A percentile compares a stretch with the other conserved stretches of the same genome.
These are phyloP conservation scores for Aspergillus tanneri DNA, from an alignment of 2,329 filamentous ascomycete genomes.

Conservation along the genomic window DNA sequence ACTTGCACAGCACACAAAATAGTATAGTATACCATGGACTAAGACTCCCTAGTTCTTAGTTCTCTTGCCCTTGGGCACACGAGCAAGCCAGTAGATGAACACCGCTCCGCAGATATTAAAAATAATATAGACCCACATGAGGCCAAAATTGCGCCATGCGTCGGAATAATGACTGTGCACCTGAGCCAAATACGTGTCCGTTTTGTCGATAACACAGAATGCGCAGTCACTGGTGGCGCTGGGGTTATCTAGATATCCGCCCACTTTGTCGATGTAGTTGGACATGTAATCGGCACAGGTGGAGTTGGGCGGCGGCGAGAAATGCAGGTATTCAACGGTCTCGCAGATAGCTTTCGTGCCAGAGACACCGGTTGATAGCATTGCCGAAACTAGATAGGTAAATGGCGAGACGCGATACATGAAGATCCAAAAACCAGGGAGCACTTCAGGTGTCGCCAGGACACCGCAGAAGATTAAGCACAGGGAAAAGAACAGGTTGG, in stretches of 20 bases:
- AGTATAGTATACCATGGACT: no score
- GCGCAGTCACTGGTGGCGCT: conserved; percentile 48
- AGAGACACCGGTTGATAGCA: conserved; percentile 42
- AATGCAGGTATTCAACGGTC: conserved; percentile 30
- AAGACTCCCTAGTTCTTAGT: no score
- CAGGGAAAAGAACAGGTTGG: conserved; percentile 60
- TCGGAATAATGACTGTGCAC: conserved; percentile 47
- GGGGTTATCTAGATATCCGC: conserved; percentile 47
- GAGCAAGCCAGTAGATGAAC: conserved; percentile 61
- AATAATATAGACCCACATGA: conserved; percentile 65
- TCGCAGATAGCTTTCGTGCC: conserved; percentile 33
- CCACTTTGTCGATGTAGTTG: conserved; percentile 36
- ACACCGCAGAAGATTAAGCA: conserved; percentile 59
- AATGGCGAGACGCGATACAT: conserved; percentile 71
- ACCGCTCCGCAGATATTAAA: conserved; percentile 64
- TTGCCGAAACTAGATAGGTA: conserved; percentile 58
- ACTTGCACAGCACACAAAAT: no score
- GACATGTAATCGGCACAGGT: conserved; percentile 59
- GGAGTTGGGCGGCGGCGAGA: conserved; percentile 54
- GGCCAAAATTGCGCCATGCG: conserved; percentile 68
- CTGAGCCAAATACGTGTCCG: conserved; percentile 50
- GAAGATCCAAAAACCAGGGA: conserved; percentile 75
- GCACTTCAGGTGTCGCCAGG: conserved; percentile 52
- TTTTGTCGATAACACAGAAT: conserved; percentile 49
- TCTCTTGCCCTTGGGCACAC: conserved; percentile 50